phyloP scores from a whole-genome alignment of 306 rosid genomes.

The Herpetospermum pedunculosum region DNA sequence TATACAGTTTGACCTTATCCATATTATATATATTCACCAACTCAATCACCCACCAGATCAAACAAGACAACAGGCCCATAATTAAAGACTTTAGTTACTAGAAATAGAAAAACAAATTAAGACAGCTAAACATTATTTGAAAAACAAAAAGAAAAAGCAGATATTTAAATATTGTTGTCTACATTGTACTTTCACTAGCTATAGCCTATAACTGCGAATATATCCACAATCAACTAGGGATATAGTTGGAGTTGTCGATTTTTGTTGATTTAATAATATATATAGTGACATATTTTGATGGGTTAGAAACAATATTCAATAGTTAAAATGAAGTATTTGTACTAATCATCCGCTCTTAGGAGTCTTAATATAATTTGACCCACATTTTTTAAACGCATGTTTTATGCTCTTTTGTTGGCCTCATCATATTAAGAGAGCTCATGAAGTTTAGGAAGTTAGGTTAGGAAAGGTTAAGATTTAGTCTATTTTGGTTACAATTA shows the following conservation, averaged over 20 bases:
- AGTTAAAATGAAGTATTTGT: no score
- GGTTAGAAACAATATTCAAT: no score
- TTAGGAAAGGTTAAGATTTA: no score
- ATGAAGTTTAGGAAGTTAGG: no score
- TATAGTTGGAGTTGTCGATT: neutral
- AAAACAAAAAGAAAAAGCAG: neutral
- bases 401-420: no score
- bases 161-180: neutral
- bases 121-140: neutral
- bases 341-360: no score
- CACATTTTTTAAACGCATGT: no score
- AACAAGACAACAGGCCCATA: neutral
- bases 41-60: constrained; percentile 3
- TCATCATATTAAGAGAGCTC: no score
- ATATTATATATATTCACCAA: neutral
- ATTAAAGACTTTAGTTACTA: neutral
- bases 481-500: no score
- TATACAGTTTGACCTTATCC: neutral
- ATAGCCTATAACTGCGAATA: neutral
- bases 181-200: neutral
- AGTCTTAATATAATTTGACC: no score
- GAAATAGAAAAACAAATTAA: neutral
- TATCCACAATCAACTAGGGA: no score
- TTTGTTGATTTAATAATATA: neutral
- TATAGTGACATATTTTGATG: no score